A percentile compares a stretch with the other conserved stretches of the same genome.
phyloP scores from a whole-genome alignment of 1,284 basidiomycete species.

The Nidula niveotomentosa region DNA sequence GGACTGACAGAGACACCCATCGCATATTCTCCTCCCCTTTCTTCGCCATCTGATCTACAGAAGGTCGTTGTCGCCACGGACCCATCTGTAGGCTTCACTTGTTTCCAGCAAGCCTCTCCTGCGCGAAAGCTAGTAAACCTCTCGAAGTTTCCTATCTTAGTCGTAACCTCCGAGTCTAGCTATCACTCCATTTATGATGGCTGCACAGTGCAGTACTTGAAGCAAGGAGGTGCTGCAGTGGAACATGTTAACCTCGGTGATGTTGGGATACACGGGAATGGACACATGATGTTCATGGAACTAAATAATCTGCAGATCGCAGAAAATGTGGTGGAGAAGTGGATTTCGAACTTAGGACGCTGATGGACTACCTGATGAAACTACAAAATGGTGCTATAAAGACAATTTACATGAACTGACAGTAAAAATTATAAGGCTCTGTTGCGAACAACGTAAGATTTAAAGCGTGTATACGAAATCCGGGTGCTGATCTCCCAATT shows the following conservation, averaged over 20 bases:
- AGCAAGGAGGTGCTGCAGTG: conserved; percentile 41
- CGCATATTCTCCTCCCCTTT: conserved; percentile 39
- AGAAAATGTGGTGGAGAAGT: conserved; percentile 33
- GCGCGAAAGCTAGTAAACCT: conserved; percentile 41
- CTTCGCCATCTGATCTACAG: conserved; percentile 31
- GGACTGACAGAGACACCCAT: conserved; percentile 44
- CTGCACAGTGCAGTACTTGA: conserved; percentile 40
- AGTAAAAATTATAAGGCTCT: neutral
- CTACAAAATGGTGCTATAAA: too few species aligned
- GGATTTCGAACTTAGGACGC: conserved; percentile 23
- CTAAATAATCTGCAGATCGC: conserved; percentile 41
- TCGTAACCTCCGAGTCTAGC: conserved; percentile 46
- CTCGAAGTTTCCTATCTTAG: conserved; percentile 37
- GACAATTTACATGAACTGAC: too few species aligned
- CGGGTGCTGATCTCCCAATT: conserved; percentile 34
- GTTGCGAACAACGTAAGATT: neutral
- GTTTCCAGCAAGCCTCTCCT: conserved; percentile 40
- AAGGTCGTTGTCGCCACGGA: conserved; percentile 15
- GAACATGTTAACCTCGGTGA: conserved; percentile 36
- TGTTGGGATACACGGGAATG: conserved; percentile 45
- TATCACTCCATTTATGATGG: conserved; percentile 49
- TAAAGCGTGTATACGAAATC: conserved; percentile 29
- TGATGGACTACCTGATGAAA: neutral
- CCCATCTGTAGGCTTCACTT: conserved; percentile 31
- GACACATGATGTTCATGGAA: conserved; percentile 56